Conservation (phyloP, 2,329 filamentous ascomycete genomes). For the Fusarium sp. region DNA sequence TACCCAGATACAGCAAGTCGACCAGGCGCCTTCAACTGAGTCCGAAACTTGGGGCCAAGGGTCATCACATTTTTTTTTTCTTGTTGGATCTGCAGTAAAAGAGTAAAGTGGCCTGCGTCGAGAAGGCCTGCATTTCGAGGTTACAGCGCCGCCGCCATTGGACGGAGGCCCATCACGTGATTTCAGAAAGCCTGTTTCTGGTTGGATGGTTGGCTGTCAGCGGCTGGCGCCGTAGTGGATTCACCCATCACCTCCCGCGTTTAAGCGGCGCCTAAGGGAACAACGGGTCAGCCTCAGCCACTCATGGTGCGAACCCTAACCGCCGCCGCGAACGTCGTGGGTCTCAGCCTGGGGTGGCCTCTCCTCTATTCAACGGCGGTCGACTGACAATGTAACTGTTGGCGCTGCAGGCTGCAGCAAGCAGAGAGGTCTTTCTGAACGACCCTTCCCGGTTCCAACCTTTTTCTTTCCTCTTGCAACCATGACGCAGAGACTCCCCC, state of each 20-base stretch:
- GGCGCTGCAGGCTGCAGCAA: background rate
- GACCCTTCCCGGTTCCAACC: constrained; percentile 5
- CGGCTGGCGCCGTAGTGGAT: constrained; percentile 23
- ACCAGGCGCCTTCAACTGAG: constrained; percentile 7
- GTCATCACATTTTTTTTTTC: background rate
- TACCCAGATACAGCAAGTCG: background rate
- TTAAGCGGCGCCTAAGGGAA: constrained; percentile 25
- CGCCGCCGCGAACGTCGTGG: constrained; percentile 38
- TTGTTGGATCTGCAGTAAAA: background rate
- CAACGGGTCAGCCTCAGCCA: constrained; percentile 31
- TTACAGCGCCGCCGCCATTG: constrained; percentile 26
- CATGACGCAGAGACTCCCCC: constrained; percentile 26
- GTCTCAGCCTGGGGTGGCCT: constrained; percentile 7
- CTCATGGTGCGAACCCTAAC: constrained; percentile 38
- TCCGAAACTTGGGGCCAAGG: constrained; percentile 31
- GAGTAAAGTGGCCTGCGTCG: background rate
- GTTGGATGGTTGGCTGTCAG: constrained; percentile 31
- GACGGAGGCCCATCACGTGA: constrained; percentile 26
- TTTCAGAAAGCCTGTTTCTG: background rate
- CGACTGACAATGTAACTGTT: background rate
- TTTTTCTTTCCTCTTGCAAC: background rate
- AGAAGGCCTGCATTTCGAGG: constrained; percentile 16
- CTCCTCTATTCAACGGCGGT: constrained; percentile 13
- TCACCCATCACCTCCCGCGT: constrained; percentile 20
- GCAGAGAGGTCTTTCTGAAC: background rate